Evolutionary conservation across 805 yeast genomes (phyloP).

Genomic region (Metschnikowia picachoensis): DNA sequence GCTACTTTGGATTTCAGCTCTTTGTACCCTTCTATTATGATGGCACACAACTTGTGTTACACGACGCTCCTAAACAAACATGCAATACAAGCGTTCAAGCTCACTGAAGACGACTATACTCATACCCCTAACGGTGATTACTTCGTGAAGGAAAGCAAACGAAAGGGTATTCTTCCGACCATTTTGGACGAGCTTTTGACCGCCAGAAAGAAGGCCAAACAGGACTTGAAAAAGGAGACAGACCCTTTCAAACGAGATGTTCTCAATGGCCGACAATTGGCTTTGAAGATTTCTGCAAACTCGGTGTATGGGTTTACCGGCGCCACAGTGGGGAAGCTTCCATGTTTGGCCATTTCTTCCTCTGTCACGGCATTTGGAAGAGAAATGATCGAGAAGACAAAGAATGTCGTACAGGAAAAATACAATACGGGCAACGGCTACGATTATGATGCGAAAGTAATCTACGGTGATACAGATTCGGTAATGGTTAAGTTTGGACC

Average conservation of each 20-base stretch:
- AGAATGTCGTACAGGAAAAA: constrained; percentile 74
- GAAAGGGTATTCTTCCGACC: constrained; percentile 89
- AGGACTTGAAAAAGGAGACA: constrained; percentile 83
- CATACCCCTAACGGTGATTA: constrained; percentile 89
- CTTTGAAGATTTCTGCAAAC: constrained; percentile 93
- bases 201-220: constrained; percentile 92
- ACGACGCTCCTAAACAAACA: constrained; percentile 76
- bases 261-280: constrained; percentile 94
- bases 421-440: constrained; percentile 81
- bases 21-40: constrained; percentile 88
- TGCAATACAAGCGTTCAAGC: constrained; percentile 59
- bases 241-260: constrained; percentile 95
- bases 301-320: constrained; percentile 99
- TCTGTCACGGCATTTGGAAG: constrained; percentile 96
- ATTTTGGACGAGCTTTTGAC: constrained; percentile 81
- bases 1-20: constrained; percentile 98
- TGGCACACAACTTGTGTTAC: constrained; percentile 91
- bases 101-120: constrained; percentile 74
- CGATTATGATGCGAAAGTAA: constrained; percentile 80
- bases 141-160: constrained; percentile 64
- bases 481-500: constrained; percentile 98
- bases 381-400: constrained; percentile 92
- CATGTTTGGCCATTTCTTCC: constrained; percentile 94
- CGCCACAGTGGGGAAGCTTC: constrained; percentile 95
- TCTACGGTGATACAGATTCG: constrained; percentile 98